Evolutionary conservation across 139 green algal genomes (phyloP).

Genomic region (Ettlia oleoabundans): DNA sequence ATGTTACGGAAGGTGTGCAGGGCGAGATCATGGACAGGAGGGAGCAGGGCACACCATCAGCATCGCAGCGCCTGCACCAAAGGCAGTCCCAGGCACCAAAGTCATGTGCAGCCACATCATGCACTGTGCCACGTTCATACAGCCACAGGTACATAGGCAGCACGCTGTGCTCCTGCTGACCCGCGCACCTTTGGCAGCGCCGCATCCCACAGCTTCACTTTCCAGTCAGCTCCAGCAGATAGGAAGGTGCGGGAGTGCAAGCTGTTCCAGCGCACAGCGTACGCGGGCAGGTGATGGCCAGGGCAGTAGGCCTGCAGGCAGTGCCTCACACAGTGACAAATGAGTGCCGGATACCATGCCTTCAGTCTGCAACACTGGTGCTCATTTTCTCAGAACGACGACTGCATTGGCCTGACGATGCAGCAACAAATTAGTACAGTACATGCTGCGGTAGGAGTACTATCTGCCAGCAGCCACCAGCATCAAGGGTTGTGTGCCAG

Average conservation of each 20-base stretch:
- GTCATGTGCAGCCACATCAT: no score
- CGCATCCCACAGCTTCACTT: conserved; percentile 78
- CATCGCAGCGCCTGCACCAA: no score
- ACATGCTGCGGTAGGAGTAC: not conserved
- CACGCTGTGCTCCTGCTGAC: no score
- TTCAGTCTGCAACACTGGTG: no score
- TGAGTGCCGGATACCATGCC: not conserved
- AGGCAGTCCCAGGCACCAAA: no score
- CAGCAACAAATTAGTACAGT: no score
- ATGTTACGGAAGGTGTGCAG: no score
- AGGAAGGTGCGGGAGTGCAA: conserved; percentile 86
- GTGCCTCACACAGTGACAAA: not conserved
- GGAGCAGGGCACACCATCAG: no score
- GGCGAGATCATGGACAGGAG: not conserved
- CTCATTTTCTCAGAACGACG: not conserved
- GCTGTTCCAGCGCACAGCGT: conserved; percentile 87
- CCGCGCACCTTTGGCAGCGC: conserved; percentile 18
- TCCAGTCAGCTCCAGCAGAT: conserved; percentile 91
- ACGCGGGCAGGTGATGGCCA: conserved; percentile 79
- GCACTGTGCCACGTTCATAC: no score
- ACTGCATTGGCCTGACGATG: no score
- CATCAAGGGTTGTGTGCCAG: not conserved
- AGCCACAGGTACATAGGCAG: no score
- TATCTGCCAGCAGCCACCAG: not conserved
- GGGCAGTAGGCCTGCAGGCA: conserved; percentile 26